phyloP scores from a whole-genome alignment of 805 yeast genomes.

The Kodamaea leandrae region DNA sequence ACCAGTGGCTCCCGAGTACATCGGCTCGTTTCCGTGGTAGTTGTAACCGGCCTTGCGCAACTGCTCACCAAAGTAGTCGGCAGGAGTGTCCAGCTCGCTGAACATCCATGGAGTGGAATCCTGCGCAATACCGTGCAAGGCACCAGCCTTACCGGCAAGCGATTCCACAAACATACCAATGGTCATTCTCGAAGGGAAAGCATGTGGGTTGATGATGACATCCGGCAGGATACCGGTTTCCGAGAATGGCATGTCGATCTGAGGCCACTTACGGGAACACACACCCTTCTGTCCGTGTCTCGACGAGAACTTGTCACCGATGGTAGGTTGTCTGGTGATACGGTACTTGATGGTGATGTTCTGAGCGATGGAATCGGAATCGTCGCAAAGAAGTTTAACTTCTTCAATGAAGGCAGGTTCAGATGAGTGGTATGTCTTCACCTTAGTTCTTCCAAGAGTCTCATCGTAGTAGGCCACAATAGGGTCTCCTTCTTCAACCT shows the following conservation, averaged over 20 bases:
- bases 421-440: slow-evolving; percentile 87
- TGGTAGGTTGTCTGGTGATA: slow-evolving; percentile 85
- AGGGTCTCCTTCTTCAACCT: slow-evolving; percentile 94
- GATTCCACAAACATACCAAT: slow-evolving; percentile 99
- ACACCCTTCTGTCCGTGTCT: slow-evolving; percentile 99
- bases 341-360: slow-evolving; percentile 83
- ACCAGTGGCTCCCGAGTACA: slow-evolving; percentile 98
- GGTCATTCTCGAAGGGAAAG: slow-evolving; percentile 99
- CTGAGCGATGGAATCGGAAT: slow-evolving; percentile 75
- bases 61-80: slow-evolving; percentile 96
- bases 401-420: slow-evolving; percentile 96
- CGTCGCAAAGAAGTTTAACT: slow-evolving; percentile 89
- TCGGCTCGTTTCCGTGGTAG: slow-evolving; percentile 97
- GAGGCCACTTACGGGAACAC: slow-evolving; percentile 97
- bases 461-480: slow-evolving; percentile 91
- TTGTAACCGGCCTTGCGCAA: slow-evolving; percentile 84
- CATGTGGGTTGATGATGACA: slow-evolving; percentile 96
- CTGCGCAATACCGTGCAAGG: slow-evolving; percentile 94
- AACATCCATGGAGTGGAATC: slow-evolving; percentile 97
- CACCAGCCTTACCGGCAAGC: slow-evolving; percentile 98
- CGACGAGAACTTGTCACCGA: slow-evolving; percentile 97
- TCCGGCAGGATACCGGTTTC: slow-evolving; percentile 98
- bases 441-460: slow-evolving; percentile 83
- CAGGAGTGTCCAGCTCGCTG: slow-evolving; percentile 89
- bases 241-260: slow-evolving; percentile 93